A percentile compares a stretch with the other conserved stretches of the same genome.
These are phyloP conservation scores for Gentiana dahurica DNA, from an alignment of 257 asterid species.

Conservation along the genomic window DNA sequence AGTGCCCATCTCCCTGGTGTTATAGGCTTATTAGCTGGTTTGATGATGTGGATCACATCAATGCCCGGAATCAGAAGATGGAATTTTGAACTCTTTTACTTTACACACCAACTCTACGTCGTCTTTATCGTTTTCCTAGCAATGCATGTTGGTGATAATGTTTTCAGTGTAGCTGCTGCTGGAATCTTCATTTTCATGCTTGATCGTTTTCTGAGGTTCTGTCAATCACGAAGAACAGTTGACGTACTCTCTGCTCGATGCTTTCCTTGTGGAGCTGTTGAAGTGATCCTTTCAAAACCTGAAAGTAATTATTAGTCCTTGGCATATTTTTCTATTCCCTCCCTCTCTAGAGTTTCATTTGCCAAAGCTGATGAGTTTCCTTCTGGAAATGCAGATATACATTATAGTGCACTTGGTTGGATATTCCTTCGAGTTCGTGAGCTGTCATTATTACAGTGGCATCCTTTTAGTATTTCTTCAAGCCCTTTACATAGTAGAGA, in stretches of 20 bases:
- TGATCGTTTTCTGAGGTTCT: slow-evolving; percentile 72
- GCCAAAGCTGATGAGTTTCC: slow-evolving; percentile 1
- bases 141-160: slow-evolving; percentile 53
- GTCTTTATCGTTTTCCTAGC: slow-evolving; percentile 59
- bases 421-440: slow-evolving; percentile 58
- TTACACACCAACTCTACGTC: slow-evolving; percentile 51
- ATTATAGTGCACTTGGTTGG: slow-evolving; percentile 75
- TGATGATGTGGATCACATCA: slow-evolving; percentile 72
- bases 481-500: slow-evolving; percentile 55
- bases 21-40: slow-evolving; percentile 53
- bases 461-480: slow-evolving; percentile 69
- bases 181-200: slow-evolving; percentile 69
- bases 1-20: slow-evolving; percentile 65
- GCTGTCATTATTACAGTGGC: slow-evolving; percentile 69
- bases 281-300: slow-evolving; percentile 61
- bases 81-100: slow-evolving; percentile 65
- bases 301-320: slow-evolving; percentile 31
- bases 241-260: slow-evolving; percentile 44
- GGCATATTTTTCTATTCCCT: neutral
- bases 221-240: slow-evolving; percentile 55
- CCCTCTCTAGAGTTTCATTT: neutral
- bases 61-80: slow-evolving; percentile 57
- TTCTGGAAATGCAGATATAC: slow-evolving; percentile 35
- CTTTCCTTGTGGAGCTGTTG: slow-evolving; percentile 71
- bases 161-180: slow-evolving; percentile 55